Conservation (phyloP, 2,329 filamentous ascomycete species). For the Helicocarpus griseus region DNA sequence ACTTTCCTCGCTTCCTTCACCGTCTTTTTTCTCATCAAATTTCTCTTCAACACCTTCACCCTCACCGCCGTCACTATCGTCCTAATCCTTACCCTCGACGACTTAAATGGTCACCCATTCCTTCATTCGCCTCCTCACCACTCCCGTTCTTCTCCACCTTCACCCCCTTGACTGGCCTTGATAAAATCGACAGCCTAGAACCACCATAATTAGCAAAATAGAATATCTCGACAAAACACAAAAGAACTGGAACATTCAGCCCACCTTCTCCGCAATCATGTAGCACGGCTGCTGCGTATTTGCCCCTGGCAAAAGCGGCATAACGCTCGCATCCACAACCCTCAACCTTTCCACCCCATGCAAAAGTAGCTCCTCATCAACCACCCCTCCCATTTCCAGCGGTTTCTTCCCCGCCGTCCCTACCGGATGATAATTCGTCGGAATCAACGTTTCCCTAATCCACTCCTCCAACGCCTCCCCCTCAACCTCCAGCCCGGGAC, state of each 20-base stretch:
- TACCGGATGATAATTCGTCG: conserved; percentile 27
- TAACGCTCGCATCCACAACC: conserved; percentile 26
- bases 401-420: conserved; percentile 23
- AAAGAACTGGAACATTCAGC: neutral
- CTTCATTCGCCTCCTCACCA: too few species aligned
- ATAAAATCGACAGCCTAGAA: neutral
- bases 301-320: conserved; percentile 21
- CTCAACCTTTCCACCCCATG: conserved; percentile 14
- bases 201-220: neutral
- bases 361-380: conserved; percentile 15
- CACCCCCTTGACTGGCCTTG: neutral
- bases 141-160: neutral
- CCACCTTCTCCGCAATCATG: conserved; percentile 24
- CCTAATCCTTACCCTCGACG: too few species aligned
- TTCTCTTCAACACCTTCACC: too few species aligned
- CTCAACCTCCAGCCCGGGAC: neutral
- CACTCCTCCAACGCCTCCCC: neutral
- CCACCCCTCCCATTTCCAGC: conserved; percentile 18
- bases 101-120: too few species aligned
- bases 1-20: too few species aligned
- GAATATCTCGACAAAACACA: neutral
- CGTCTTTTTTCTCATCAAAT: too few species aligned
- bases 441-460: conserved; percentile 21
- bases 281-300: conserved; percentile 25
- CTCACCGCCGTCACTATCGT: too few species aligned